Evolutionary conservation across 2,329 filamentous ascomycete species (phyloP), one percentile per base, ranked within the genome.

Genomic region (Epichloe elymi): DNA sequence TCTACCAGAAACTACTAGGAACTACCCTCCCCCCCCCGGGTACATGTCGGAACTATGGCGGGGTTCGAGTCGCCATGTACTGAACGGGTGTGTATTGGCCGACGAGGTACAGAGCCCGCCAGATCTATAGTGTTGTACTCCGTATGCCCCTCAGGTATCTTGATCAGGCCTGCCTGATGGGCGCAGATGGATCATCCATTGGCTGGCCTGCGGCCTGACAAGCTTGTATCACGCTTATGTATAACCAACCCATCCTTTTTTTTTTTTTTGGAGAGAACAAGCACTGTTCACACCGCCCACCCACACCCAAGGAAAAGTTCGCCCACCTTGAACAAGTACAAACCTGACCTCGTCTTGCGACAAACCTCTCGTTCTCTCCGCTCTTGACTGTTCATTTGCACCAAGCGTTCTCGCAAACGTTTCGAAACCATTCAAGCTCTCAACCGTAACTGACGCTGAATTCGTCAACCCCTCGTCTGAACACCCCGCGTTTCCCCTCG

Each of bases 1-100:
- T 58, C 55, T 50, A 56, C 52, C 47, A 40, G 40, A 19, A 30
- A 30, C 7, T 10, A 3, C 26, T 2, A 30, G 26, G 26, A 30
- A 30, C 26, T 3, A 3, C 26, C 7, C 20, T 1, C 23, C 6
- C 23, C 23, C 23, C 23, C 26, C 26, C 26, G 39, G 33, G 40
- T 46, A 38, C 45, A 36, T 46, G 17, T 15, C 7, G 17, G 3
- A 5, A n/a, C 33, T 7, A 37, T 46, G 33, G 45, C 33, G 33
- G 45, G 45, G 45, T 20, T 8, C 10, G 15, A 20, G 11, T 37
- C 3, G 8, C 12, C 30, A 30, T n/a, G 42, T 45, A 45, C 26
- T 23, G 33, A 3, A 14, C 26, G 5, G 6, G 30, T 38, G 20
- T 46, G 10, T n/a, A 6, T 20, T 38, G 30, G 45, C 30, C 6